Percentiles rank a stretch among this genome's conserved stretches.
phyloP scores from a whole-genome alignment of 768 basidiomycete genomes.

The Boletus barrowsii region DNA sequence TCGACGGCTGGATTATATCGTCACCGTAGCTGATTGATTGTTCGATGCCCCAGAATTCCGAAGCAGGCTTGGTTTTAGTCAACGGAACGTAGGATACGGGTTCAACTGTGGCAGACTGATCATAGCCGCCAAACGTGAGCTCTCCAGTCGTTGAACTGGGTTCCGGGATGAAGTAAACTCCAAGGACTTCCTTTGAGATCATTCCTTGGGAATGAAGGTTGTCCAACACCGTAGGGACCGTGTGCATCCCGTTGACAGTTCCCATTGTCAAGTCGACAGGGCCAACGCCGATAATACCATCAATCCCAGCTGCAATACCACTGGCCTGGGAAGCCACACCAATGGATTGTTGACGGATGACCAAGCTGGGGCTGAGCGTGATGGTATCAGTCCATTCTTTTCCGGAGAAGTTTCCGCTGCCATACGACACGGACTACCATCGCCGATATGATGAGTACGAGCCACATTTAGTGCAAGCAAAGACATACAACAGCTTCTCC shows the following conservation, averaged over 20 bases:
- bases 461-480: too few relatives aligned
- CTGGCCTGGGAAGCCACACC: constrained; percentile 29
- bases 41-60: constrained; percentile 31
- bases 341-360: constrained; percentile 31
- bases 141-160: constrained; percentile 1
- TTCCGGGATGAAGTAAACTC: constrained; percentile 32
- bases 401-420: background rate
- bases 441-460: background rate
- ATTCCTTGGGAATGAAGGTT: constrained; percentile 31
- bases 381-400: constrained; percentile 19
- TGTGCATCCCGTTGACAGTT: constrained; percentile 9
- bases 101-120: constrained; percentile 10
- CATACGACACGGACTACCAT: background rate
- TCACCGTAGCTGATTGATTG: constrained; percentile 29
- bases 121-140: constrained; percentile 30
- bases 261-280: constrained; percentile 33
- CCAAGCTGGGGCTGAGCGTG: constrained; percentile 3
- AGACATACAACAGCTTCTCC: constrained; percentile 18
- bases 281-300: constrained; percentile 40
- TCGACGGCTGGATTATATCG: constrained; percentile 17
- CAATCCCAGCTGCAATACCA: constrained; percentile 17
- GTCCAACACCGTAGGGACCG: constrained; percentile 35
- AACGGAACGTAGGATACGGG: constrained; percentile 21
- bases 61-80: constrained; percentile 22
- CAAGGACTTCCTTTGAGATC: constrained; percentile 28